Evolutionary conservation across 2,329 filamentous ascomycete genomes (phyloP), one percentile per base, ranked within the genome.

Genomic region (Truncatella angustata): DNA sequence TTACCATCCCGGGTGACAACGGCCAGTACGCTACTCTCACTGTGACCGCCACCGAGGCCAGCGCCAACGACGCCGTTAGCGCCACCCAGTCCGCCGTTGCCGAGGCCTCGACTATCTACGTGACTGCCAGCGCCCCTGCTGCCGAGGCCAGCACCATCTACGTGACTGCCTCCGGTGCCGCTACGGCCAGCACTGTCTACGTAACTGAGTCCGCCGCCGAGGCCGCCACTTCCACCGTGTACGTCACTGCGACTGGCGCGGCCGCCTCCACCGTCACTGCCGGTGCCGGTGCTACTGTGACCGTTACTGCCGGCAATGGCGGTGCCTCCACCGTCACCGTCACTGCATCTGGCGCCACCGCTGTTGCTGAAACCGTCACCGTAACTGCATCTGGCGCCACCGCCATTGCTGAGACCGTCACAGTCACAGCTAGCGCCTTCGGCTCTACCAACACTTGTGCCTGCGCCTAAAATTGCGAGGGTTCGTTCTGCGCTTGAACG

Each of bases 11-110:
- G 24, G 48, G 52, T 12, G 20, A 36, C 16, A 28, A 48, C 30
- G 53, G 50, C 23, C 39, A 49, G 26, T 45, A 43, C 45, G 50
- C 42, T 28, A 50, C 54, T 44, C 53, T 60, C 32, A 59, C 58
- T 16, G 54, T 61, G 43, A 56, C 56, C 6, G 54, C 55, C 28
- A 60, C 58, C n/a, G 54, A 59, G 44, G 54, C 55, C 7, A 52
- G 53, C 18, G 54, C 49, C 9, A 51, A 54, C 45, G 48, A 57
- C 26, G 54, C 54, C 12, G 53, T 52, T 24, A 21, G 16, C 20
- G 40, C 40, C 4, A 58, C 49, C 16, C 23, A 44, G 11, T 58
- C 55, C 12, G 54, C 53, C 40, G 21, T 26, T 11, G 21, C 21
- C 7, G 23, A 50, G 48, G 24, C 30, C 18, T 36, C 39, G 20